Evolutionary conservation across 2,329 filamentous ascomycete genomes (phyloP), one percentile per base, ranked within the genome.

Genomic region (Cyphellophora attinorum): DNA sequence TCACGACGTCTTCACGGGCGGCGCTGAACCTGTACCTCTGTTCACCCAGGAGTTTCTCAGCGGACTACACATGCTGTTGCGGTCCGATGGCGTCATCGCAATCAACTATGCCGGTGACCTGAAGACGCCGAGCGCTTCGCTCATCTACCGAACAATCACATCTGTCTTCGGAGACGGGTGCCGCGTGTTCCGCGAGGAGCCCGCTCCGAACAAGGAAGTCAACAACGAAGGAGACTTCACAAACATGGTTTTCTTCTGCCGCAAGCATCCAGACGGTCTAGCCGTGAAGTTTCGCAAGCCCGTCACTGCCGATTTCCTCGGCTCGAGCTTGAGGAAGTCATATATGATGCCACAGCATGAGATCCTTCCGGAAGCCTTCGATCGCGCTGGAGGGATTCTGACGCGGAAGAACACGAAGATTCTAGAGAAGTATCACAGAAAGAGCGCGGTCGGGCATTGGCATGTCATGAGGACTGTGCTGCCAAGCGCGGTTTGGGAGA

Each of bases 91-190:
- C 27, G 79, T 84, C 11, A 80, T 95, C 50, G 89, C 88, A 5
- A 91, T 98, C 56, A 98, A 96, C 64, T 98, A 95, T 57, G 91
- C 91, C 4, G 91, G 88, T 33, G 88, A 96, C 56, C 72, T 96
- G 35, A 63, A 71, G 11, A 70, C 89, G 16, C 81, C 83, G 3
- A 75, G 85, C 0, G 81, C 89, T 10, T 74, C 73, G 37, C 75
- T 89, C 19, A 74, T 94, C 16, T 74, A 93, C 48, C 76, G 81
- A 51, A 96, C 91, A 19, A 88, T 96, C 56, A 70, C 70, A 42
- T 59, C 74, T 17, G 76, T 91, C 38, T 98, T 96, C 59, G 81
- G 85, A n/a, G n/a, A n/a, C n/a, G 75, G 77, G 3, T 98, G 91
- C 61, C 83, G 86, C 40, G 76, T 93, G 49, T 98, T 86, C 71